Conservation (phyloP, 805 yeast genomes). For the Suhomyces sp. region DNA sequence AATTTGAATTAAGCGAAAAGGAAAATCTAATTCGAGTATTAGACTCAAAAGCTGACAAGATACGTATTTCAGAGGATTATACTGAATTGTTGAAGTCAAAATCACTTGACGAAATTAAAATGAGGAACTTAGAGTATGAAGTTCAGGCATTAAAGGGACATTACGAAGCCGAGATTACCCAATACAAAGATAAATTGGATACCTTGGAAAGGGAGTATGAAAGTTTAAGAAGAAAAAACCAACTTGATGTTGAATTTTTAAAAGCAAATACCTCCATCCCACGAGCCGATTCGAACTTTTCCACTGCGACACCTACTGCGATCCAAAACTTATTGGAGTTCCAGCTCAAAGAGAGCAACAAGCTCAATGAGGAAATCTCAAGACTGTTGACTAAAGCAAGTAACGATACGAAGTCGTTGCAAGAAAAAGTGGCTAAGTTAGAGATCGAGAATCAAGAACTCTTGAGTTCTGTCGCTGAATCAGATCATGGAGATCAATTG, state of each 20-base stretch:
- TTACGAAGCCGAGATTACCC: constrained; percentile 31
- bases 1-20: constrained; percentile 14
- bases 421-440: constrained; percentile 16
- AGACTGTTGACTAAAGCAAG: constrained; percentile 17
- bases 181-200: constrained; percentile 30
- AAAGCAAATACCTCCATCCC: neutral
- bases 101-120: constrained; percentile 37
- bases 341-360: constrained; percentile 34
- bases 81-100: constrained; percentile 35
- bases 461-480: constrained; percentile 14
- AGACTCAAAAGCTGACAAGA: constrained; percentile 8
- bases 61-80: constrained; percentile 19
- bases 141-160: constrained; percentile 35
- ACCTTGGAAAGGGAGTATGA: constrained; percentile 13
- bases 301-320: constrained; percentile 11
- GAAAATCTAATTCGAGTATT: constrained; percentile 18
- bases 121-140: constrained; percentile 38
- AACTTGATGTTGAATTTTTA: constrained; percentile 3
- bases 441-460: constrained; percentile 26
- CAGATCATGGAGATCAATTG: neutral
- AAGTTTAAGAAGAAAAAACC: constrained; percentile 4
- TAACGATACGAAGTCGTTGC: constrained; percentile 19
- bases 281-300: no score
- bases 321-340: constrained; percentile 29
- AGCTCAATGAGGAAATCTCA: constrained; percentile 23